Conservation (phyloP, 257 asterid genomes). For the Solanum rostratum region DNA sequence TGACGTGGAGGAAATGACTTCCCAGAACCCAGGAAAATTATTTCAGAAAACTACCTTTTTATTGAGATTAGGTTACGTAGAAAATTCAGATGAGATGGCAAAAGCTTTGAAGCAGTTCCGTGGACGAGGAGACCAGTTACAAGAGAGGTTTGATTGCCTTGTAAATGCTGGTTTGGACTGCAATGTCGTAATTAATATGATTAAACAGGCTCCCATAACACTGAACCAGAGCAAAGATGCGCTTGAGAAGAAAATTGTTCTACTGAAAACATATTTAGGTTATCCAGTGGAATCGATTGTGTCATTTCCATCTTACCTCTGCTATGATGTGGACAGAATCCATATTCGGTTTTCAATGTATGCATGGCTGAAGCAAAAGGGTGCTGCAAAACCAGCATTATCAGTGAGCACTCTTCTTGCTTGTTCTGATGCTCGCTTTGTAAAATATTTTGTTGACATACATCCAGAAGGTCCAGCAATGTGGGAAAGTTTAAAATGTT, state of each 20-base stretch:
- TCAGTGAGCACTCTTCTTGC: slow-evolving; percentile 70
- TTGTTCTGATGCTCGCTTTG: slow-evolving; percentile 56
- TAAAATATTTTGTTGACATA: slow-evolving; percentile 51
- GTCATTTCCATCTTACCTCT: slow-evolving; percentile 60
- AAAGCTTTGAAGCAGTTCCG: slow-evolving; percentile 67
- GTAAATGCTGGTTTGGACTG: slow-evolving; percentile 71
- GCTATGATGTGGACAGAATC: slow-evolving; percentile 66
- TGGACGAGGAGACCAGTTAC: slow-evolving; percentile 90
- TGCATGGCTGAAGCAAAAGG: slow-evolving; percentile 64
- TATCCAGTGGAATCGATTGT: slow-evolving; percentile 64
- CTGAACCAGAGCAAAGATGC: slow-evolving; percentile 63
- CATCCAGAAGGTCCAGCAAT: slow-evolving; percentile 72
- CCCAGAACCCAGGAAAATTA: slow-evolving; percentile 41
- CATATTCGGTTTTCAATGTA: slow-evolving; percentile 60
- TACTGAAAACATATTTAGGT: slow-evolving; percentile 41
- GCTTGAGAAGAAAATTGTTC: slow-evolving; percentile 50
- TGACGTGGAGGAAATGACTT: slow-evolving; percentile 14
- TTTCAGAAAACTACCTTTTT: slow-evolving; percentile 53
- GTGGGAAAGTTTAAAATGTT: slow-evolving; percentile 53
- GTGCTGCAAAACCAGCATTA: slow-evolving; percentile 62
- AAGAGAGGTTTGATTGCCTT: slow-evolving; percentile 81
- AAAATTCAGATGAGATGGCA: slow-evolving; percentile 81
- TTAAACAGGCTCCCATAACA: slow-evolving; percentile 55
- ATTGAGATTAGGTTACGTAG: slow-evolving; percentile 54
- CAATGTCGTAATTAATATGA: slow-evolving; percentile 50